These are phyloP conservation scores for Malus orientalis DNA, from an alignment of 306 rosid species.

Conservation along the genomic window DNA sequence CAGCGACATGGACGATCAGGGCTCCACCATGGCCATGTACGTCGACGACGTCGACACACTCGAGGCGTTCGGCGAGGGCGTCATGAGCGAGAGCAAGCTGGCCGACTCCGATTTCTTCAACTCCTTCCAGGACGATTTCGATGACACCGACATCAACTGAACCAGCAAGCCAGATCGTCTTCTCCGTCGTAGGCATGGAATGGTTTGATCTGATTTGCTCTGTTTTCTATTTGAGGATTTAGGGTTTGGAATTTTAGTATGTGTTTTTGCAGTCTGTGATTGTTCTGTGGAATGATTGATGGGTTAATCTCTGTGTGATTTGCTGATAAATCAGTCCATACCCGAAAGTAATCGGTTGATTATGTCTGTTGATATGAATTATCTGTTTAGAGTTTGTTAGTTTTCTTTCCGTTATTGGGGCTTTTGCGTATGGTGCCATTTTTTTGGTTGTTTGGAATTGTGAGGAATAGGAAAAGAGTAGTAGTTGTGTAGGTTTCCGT, in stretches of 20 bases:
- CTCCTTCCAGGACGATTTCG: slow-evolving; percentile 69
- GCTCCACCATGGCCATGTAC: slow-evolving; percentile 81
- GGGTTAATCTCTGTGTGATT: background rate
- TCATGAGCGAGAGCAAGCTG: slow-evolving; percentile 58
- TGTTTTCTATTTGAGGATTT: background rate
- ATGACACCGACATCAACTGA: slow-evolving; percentile 68
- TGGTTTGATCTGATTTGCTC: background rate
- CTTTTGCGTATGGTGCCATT: background rate
- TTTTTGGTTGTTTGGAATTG: background rate
- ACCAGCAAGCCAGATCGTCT: background rate
- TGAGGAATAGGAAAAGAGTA: background rate
- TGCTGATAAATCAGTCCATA: background rate
- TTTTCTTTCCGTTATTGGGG: background rate
- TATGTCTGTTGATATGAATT: no score
- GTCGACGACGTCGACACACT: slow-evolving; percentile 75
- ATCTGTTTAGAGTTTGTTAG: background rate
- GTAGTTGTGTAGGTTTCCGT: background rate
- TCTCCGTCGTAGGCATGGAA: background rate
- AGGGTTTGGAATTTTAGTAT: background rate
- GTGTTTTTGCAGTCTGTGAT: background rate
- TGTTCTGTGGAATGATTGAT: background rate
- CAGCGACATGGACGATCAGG: slow-evolving; percentile 78
- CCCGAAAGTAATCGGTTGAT: background rate
- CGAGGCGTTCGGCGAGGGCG: slow-evolving; percentile 58
- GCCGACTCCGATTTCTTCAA: slow-evolving; percentile 84